Percentiles rank a stretch among this genome's conserved stretches.
Conservation (phyloP, 2,329 filamentous ascomycete species). For the Tolypocladium tropicale region DNA sequence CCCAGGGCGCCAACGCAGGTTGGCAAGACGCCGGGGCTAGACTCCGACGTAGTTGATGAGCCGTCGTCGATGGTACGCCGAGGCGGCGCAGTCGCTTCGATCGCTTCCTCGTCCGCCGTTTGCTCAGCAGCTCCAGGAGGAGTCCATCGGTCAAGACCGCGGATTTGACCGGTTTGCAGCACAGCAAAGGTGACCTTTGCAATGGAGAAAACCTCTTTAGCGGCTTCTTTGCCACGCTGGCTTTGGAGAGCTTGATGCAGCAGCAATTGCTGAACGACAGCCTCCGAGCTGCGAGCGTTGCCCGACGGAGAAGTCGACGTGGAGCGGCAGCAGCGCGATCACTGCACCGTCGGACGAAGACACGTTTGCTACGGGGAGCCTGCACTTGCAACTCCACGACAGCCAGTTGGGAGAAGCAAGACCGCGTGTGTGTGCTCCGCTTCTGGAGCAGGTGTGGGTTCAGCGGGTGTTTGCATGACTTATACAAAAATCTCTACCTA, state of each 20-base stretch:
- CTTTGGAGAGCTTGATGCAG: too few relatives aligned
- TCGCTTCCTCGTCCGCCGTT: not conserved
- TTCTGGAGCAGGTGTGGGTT: not conserved
- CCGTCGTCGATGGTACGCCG: not conserved
- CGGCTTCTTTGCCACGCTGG: too few relatives aligned
- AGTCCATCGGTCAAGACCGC: not conserved
- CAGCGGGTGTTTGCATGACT: not conserved
- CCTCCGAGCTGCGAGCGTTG: not conserved
- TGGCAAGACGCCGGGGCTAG: not conserved
- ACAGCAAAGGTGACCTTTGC: too few relatives aligned
- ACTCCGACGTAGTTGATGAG: not conserved
- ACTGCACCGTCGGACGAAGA: not conserved
- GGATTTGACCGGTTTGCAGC: not conserved
- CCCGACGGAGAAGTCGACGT: not conserved
- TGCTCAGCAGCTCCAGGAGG: too few relatives aligned
- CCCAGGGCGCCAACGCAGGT: conserved; percentile 2
- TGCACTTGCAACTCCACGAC: not conserved
- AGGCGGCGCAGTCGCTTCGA: not conserved
- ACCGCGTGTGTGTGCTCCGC: not conserved
- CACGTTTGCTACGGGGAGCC: not conserved
- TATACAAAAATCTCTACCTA: not conserved
- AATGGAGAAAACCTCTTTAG: too few relatives aligned
- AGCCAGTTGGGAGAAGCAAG: not conserved
- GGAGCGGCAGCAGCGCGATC: not conserved
- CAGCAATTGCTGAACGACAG: not conserved